Evolutionary conservation across 202 grass and related monocot genomes (phyloP).

Genomic region (Tripidium arundinaceum): DNA sequence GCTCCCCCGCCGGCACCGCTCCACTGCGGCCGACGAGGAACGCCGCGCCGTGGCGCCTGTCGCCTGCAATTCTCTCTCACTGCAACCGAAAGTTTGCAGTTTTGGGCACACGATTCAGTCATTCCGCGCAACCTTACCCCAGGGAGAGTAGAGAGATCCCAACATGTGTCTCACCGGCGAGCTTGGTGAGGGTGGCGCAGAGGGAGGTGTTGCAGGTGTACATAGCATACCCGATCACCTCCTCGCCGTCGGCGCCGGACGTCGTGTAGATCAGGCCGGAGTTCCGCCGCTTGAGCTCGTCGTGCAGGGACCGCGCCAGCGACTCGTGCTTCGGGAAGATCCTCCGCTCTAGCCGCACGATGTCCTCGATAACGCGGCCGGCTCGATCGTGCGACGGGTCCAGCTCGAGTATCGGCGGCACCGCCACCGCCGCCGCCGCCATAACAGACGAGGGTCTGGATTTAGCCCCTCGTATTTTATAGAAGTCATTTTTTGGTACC

Average conservation of each 20-base stretch:
- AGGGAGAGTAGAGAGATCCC: background rate
- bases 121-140: background rate
- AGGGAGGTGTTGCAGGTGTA: slow-evolving; percentile 74
- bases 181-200: slow-evolving; percentile 82
- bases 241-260: background rate
- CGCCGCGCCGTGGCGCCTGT: slow-evolving; percentile 78
- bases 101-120: background rate
- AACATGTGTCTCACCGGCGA: slow-evolving; percentile 50
- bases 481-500: too few species aligned
- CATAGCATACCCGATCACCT: slow-evolving; percentile 73
- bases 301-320: slow-evolving; percentile 54
- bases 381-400: slow-evolving; percentile 45
- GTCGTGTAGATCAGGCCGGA: slow-evolving; percentile 60
- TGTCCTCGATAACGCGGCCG: slow-evolving; percentile 43
- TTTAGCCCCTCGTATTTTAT: too few species aligned
- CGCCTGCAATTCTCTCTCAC: slow-evolving; percentile 82
- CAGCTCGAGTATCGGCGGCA: slow-evolving; percentile 44
- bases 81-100: slow-evolving; percentile 1
- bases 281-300: slow-evolving; percentile 70
- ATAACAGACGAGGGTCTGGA: background rate
- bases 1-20: slow-evolving; percentile 59
- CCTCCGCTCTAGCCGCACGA: slow-evolving; percentile 65
- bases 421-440: slow-evolving; percentile 9
- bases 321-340: slow-evolving; percentile 99
- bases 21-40: slow-evolving; percentile 56